A percentile compares a stretch with the other conserved stretches of the same genome.
Evolutionary conservation across 1,139 yeast species (phyloP).

Genomic region (Meyerozyma sp.): DNA sequence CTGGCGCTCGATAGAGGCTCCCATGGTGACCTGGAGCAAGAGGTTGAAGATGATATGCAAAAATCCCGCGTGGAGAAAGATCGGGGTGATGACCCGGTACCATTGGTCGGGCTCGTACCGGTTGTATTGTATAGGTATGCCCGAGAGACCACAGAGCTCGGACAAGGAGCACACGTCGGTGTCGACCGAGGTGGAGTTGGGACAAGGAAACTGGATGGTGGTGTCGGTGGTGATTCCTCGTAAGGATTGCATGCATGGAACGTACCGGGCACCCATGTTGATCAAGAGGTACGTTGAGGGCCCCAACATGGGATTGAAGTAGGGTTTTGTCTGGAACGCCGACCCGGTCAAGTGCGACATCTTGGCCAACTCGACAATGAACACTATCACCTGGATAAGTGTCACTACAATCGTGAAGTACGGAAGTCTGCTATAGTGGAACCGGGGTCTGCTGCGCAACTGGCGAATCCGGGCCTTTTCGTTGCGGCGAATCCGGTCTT

Average conservation of each 20-base stretch:
- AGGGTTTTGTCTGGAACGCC: slow-evolving; percentile 66
- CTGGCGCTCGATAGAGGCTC: slow-evolving; percentile 54
- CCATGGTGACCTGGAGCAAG: slow-evolving; percentile 57
- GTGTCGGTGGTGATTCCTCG: slow-evolving; percentile 46
- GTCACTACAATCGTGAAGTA: slow-evolving; percentile 45
- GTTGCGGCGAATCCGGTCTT: slow-evolving; percentile 9
- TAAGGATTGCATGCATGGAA: slow-evolving; percentile 65
- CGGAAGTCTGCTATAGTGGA: slow-evolving; percentile 41
- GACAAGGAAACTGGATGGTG: slow-evolving; percentile 55
- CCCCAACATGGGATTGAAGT: slow-evolving; percentile 76
- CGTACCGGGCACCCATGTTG: slow-evolving; percentile 67
- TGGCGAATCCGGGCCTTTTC: slow-evolving; percentile 24
- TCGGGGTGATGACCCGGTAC: slow-evolving; percentile 67
- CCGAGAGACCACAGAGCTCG: slow-evolving; percentile 61
- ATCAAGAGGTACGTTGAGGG: slow-evolving; percentile 68
- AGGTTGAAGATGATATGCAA: slow-evolving; percentile 65
- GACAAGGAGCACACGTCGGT: slow-evolving; percentile 54
- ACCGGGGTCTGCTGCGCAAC: slow-evolving; percentile 28
- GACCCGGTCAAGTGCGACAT: slow-evolving; percentile 62
- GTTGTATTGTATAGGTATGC: slow-evolving; percentile 26
- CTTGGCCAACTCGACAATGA: slow-evolving; percentile 59
- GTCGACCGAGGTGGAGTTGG: slow-evolving; percentile 54
- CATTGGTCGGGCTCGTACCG: slow-evolving; percentile 53
- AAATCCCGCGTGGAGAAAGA: slow-evolving; percentile 74
- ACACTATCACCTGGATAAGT: slow-evolving; percentile 51